phyloP scores from a whole-genome alignment of 768 basidiomycete species.

The Gymnopilus junonius region DNA sequence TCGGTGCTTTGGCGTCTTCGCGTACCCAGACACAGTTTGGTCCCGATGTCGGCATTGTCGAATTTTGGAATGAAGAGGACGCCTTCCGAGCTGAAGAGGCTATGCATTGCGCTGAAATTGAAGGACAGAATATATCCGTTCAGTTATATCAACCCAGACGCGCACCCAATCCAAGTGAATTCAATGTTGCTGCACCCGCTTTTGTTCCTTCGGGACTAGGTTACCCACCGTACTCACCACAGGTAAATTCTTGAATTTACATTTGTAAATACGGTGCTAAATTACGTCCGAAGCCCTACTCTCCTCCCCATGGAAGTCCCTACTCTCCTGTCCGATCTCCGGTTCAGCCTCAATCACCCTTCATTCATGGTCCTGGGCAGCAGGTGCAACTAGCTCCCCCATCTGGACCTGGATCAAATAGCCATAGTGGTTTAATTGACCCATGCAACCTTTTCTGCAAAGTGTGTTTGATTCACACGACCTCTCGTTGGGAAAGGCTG shows the following conservation, averaged over 20 bases:
- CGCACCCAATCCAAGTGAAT: slow-evolving; percentile 61
- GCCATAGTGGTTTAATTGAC: slow-evolving; percentile 87
- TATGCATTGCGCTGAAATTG: slow-evolving; percentile 83
- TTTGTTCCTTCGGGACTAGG: slow-evolving; percentile 77
- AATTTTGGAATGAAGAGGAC: slow-evolving; percentile 90
- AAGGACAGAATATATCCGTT: slow-evolving; percentile 84
- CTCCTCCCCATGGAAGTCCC: slow-evolving; percentile 65
- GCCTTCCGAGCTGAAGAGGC: slow-evolving; percentile 78
- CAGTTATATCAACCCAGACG: slow-evolving; percentile 76
- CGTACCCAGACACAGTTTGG: slow-evolving; percentile 78
- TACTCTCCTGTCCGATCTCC: slow-evolving; percentile 47
- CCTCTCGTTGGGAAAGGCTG: neutral
- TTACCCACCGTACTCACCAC: slow-evolving; percentile 62
- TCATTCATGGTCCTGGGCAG: slow-evolving; percentile 88
- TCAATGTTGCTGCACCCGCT: slow-evolving; percentile 73
- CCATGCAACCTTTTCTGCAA: slow-evolving; percentile 93
- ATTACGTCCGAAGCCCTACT: slow-evolving; percentile 49
- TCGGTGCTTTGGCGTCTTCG: slow-evolving; percentile 81
- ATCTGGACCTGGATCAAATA: slow-evolving; percentile 74
- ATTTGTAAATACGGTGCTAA: slow-evolving; percentile 2
- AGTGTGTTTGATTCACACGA: slow-evolving; percentile 41
- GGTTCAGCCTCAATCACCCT: slow-evolving; percentile 51
- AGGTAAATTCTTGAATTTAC: slow-evolving; percentile 39
- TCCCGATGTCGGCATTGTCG: slow-evolving; percentile 76
- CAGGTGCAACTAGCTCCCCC: slow-evolving; percentile 85